phyloP scores from a whole-genome alignment of 2,329 filamentous ascomycete species.

The Dactylonectria macrodidyma region DNA sequence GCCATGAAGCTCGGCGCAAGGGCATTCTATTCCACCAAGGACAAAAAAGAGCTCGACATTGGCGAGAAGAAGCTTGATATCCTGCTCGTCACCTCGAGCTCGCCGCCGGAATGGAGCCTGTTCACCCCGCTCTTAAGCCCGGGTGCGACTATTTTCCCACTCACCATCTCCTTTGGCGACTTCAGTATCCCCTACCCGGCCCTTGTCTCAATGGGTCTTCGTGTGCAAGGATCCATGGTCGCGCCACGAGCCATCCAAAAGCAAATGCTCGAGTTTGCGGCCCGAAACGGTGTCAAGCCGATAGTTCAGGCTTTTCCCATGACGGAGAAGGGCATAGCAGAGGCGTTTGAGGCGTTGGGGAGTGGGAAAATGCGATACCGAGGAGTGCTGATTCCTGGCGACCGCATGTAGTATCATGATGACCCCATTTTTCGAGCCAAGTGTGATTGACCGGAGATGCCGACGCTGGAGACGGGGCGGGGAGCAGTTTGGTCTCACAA shows the following conservation, averaged over 20 bases:
- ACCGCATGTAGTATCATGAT: too few relatives aligned
- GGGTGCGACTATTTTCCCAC: slow-evolving; percentile 63
- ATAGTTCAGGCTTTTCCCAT: slow-evolving; percentile 2
- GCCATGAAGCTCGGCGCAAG: slow-evolving; percentile 50
- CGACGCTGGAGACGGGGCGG: too few relatives aligned
- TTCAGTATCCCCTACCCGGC: slow-evolving; percentile 64
- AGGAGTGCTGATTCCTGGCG: background rate
- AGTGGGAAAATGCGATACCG: background rate
- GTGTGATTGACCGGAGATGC: too few relatives aligned
- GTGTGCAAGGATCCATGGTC: slow-evolving; percentile 7
- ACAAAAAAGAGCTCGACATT: background rate
- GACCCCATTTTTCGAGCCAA: too few relatives aligned
- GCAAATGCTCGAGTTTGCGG: slow-evolving; percentile 20
- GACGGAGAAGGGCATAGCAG: background rate
- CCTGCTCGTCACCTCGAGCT: slow-evolving; percentile 54
- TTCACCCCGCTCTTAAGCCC: slow-evolving; percentile 61
- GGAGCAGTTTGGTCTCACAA: too few relatives aligned
- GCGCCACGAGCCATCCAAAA: slow-evolving; percentile 5
- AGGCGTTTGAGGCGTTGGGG: background rate
- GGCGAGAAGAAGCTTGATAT: slow-evolving; percentile 44
- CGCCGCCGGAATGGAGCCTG: slow-evolving; percentile 53
- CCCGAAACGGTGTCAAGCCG: slow-evolving; percentile 15
- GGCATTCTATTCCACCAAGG: slow-evolving; percentile 46
- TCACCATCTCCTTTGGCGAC: slow-evolving; percentile 63
- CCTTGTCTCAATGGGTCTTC: background rate